phyloP scores from a whole-genome alignment of 306 rosid genomes.

The Corylus avellana region DNA sequence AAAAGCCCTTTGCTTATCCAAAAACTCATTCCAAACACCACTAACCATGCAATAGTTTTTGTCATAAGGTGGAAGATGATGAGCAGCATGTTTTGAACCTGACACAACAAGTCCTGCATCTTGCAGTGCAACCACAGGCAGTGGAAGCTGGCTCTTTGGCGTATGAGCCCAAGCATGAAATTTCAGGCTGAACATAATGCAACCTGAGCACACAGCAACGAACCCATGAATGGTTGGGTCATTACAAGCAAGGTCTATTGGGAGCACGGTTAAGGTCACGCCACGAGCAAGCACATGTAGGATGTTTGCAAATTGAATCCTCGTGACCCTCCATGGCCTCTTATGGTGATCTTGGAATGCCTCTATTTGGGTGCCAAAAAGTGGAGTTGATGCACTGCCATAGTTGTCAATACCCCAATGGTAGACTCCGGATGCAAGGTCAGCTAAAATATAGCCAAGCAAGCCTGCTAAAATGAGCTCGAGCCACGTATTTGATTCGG shows the following conservation, averaged over 20 bases:
- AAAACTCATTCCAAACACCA: conserved; percentile 77
- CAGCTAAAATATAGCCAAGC: conserved; percentile 74
- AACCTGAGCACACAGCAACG: conserved; percentile 56
- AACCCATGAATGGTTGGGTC: conserved; percentile 54
- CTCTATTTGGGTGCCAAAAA: conserved; percentile 76
- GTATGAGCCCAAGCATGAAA: conserved; percentile 95
- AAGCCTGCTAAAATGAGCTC: conserved; percentile 49
- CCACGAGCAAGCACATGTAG: conserved; percentile 70
- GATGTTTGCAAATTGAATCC: conserved; percentile 86
- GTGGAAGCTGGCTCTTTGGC: conserved; percentile 72
- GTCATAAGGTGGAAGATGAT: conserved; percentile 75
- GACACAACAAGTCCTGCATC: conserved; percentile 67
- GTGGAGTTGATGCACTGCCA: conserved; percentile 60
- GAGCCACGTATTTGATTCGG: conserved; percentile 35
- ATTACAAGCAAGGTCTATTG: conserved; percentile 48
- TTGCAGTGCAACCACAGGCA: conserved; percentile 56
- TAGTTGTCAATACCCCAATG: conserved; percentile 92
- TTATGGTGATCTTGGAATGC: conserved; percentile 95
- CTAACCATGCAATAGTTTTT: conserved; percentile 88
- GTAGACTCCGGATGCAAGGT: conserved; percentile 86
- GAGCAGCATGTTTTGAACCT: conserved; percentile 62
- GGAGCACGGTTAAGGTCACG: conserved; percentile 63
- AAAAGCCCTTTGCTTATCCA: conserved; percentile 62
- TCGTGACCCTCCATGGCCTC: conserved; percentile 84
- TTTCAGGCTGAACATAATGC: conserved; percentile 92